Conservation (phyloP, 495 filamentous ascomycete genomes). For the Beverwykella pulmonaria region DNA sequence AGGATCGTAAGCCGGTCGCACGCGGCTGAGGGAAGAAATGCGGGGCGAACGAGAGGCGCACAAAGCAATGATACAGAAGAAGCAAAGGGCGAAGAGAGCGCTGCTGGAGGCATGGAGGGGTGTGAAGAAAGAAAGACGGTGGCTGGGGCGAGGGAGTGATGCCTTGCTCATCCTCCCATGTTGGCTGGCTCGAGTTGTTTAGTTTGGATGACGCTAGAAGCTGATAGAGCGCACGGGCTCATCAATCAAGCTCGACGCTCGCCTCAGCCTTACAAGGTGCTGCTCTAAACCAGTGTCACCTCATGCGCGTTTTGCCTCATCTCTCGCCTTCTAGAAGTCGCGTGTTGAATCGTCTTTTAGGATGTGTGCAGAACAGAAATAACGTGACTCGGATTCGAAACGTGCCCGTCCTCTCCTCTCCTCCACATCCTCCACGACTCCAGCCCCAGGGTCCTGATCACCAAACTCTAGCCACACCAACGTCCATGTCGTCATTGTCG, state of each 20-base stretch:
- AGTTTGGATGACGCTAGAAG: not conserved
- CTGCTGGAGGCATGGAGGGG: not conserved
- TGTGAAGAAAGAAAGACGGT: not conserved
- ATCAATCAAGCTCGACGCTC: not conserved
- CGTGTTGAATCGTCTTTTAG: not conserved
- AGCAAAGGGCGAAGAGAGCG: slow-evolving; percentile 25
- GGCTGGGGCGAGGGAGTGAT: not conserved
- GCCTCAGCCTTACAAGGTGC: not conserved
- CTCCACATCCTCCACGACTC: not conserved
- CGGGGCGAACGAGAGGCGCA: slow-evolving; percentile 21
- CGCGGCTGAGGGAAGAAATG: slow-evolving; percentile 20
- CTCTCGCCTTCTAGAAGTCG: not conserved
- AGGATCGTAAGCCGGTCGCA: slow-evolving; percentile 23
- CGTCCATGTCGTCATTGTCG: not conserved
- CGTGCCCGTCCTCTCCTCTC: not conserved
- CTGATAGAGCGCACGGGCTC: too few relatives aligned
- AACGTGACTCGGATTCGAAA: not conserved
- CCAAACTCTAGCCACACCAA: not conserved
- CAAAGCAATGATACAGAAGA: slow-evolving; percentile 33
- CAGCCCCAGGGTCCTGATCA: not conserved
- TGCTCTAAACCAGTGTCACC: not conserved
- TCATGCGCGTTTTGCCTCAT: not conserved
- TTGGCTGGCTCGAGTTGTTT: too few relatives aligned
- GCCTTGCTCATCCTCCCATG: not conserved
- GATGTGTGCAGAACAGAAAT: not conserved